Conservation (phyloP, 129 eudicot genomes). For the Artemisia tridentata region DNA sequence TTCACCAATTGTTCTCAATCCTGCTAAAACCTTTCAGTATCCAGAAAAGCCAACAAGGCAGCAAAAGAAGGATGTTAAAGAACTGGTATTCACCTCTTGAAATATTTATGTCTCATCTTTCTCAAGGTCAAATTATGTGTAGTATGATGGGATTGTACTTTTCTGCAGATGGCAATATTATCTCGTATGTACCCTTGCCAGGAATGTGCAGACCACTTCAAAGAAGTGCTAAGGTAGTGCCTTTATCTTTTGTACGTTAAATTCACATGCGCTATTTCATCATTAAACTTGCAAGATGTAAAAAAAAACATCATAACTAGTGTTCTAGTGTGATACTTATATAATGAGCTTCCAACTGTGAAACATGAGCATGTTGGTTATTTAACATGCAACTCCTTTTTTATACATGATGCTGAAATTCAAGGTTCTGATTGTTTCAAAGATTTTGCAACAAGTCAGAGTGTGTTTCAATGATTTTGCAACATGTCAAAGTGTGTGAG, state of each 20-base stretch:
- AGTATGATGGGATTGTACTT: slow-evolving; percentile 5
- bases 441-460: not conserved
- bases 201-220: slow-evolving; percentile 99
- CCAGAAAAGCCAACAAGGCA: slow-evolving; percentile 97
- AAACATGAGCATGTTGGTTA: not conserved
- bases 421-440: not conserved
- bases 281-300: too few species aligned
- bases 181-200: slow-evolving; percentile 96
- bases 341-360: too few species aligned
- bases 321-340: too few species aligned
- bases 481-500: not conserved
- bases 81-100: slow-evolving; percentile 61
- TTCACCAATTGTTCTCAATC: slow-evolving; percentile 3
- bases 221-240: slow-evolving; percentile 78
- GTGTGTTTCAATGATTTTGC: slow-evolving; percentile 3
- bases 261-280: too few species aligned
- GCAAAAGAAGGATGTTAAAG: slow-evolving; percentile 93
- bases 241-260: not conserved
- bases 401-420: not conserved
- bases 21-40: slow-evolving; percentile 42
- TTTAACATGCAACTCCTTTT: not conserved
- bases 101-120: slow-evolving; percentile 9
- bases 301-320: too few species aligned
- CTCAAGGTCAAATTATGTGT: not conserved
- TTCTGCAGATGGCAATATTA: slow-evolving; percentile 83